Base-by-base conservation (phyloP, 2,329 filamentous ascomycete species). In the Aspergillus ibericus region DNA sequence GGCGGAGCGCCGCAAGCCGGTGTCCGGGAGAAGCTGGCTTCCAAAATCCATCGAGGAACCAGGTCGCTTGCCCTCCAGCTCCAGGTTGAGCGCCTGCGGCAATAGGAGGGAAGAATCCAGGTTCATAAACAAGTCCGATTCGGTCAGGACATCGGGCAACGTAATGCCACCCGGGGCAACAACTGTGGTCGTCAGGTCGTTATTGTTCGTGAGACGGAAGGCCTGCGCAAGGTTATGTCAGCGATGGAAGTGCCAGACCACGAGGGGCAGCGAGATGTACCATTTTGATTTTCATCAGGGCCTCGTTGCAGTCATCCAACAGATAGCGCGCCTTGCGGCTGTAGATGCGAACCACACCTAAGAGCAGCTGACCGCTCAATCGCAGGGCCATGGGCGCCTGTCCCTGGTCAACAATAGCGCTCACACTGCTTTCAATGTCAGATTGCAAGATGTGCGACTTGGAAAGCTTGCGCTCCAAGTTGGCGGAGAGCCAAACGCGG, bases 281-380 rank as follows among this genome's bases (percentile, higher is more conserved):
- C 92, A 98, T 96, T 75, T 98, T 97, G 70, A 99, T 97, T 80
- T 97, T 98, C 83, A 96, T 88, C 65, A 99, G 82, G 38, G 93
- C 93, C 78, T 99, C 95, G 70, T 96, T 97, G 79, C 95, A 99
- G 74, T 99, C 95, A 71, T 99, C 95, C 49, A 98, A 82, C 52
- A 99, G 81, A 77, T 99, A 99, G 70, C 93, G 90, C 71, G 95
- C 93, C 80, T 99, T 99, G 72, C 95, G 86, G 77, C 93, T 96
- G 78, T 99, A 99, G 72, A 99, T 99, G 72, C 93, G 88, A 68
- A 97, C 95, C 25, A 99, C 95, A 79, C 95, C 95, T 56, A 99
- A 85, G 71, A 99, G 82, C 58, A 99, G 83, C 80, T 99, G 95
- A 60, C 93, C 93, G 72, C 92, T 98, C 62, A 99, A 81, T 67